These are phyloP conservation scores for Exsudoporus frostii DNA, from an alignment of 768 basidiomycete genomes.

Conservation along the genomic window DNA sequence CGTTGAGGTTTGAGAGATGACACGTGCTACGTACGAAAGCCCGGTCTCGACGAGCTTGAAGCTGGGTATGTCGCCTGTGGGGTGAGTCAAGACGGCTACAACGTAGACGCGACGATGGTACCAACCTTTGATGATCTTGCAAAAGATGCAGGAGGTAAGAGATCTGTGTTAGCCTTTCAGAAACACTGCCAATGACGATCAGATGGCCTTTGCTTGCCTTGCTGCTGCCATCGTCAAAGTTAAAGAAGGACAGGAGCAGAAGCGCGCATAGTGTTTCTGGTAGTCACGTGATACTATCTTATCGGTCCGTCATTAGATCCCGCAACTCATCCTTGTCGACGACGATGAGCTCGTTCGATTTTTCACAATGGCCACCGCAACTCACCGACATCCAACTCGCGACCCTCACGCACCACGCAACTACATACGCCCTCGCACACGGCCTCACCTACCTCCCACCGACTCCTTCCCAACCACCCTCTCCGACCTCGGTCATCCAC, in stretches of 20 bases:
- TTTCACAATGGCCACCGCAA: slow-evolving; percentile 71
- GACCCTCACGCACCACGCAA: slow-evolving; percentile 59
- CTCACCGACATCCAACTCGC: slow-evolving; percentile 57
- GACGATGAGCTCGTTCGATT: slow-evolving; percentile 40
- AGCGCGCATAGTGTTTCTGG: no score
- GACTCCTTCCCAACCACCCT: slow-evolving; percentile 39
- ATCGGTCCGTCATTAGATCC: neutral
- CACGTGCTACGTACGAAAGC: slow-evolving; percentile 48
- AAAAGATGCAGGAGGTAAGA: slow-evolving; percentile 78
- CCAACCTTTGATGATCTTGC: slow-evolving; percentile 89
- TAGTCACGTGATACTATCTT: neutral
- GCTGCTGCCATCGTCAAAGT: slow-evolving; percentile 14
- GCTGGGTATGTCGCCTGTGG: slow-evolving; percentile 82
- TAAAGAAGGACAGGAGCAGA: neutral
- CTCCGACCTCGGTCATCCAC: slow-evolving; percentile 76
- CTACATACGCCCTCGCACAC: slow-evolving; percentile 81
- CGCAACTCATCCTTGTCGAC: neutral
- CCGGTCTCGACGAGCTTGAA: slow-evolving; percentile 81
- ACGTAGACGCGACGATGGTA: neutral
- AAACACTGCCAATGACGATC: neutral
- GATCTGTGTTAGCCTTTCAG: slow-evolving; percentile 36
- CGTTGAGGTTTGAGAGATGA: neutral
- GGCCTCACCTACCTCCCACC: slow-evolving; percentile 81
- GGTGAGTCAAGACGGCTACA: neutral
- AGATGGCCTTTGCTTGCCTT: slow-evolving; percentile 15